Evolutionary conservation across 2,329 filamentous ascomycete species (phyloP).

Genomic region (Purpureocillium takamizusanense): DNA sequence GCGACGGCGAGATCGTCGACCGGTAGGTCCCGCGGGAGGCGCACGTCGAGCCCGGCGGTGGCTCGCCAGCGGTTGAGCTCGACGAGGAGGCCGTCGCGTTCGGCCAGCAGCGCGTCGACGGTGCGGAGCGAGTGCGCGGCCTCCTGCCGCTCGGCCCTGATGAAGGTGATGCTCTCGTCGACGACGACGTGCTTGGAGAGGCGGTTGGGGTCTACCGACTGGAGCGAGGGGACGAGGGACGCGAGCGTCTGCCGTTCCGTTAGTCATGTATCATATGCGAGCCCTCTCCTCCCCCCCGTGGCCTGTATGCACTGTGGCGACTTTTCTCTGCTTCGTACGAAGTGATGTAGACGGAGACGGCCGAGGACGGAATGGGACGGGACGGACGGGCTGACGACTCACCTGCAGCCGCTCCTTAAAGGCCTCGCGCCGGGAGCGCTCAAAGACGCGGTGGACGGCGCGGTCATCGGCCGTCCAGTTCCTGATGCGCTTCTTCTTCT

Average conservation of each 20-base stretch:
- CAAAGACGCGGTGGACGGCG: constrained; percentile 29
- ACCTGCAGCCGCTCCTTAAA: constrained; percentile 29
- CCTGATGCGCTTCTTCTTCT: constrained; percentile 23
- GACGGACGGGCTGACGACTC: constrained; percentile 6
- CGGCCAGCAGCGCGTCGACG: constrained; percentile 11
- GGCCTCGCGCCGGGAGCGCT: constrained; percentile 29
- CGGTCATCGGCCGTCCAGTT: constrained; percentile 31
- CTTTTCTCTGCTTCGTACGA: too few relatives aligned
- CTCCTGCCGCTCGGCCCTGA: constrained; percentile 13
- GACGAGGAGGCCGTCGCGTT: constrained; percentile 18
- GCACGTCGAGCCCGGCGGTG: constrained; percentile 4
- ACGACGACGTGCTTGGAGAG: constrained; percentile 30
- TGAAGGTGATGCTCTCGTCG: constrained; percentile 23
- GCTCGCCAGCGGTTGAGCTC: constrained; percentile 17
- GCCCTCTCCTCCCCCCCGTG: too few relatives aligned
- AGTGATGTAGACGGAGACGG: too few relatives aligned
- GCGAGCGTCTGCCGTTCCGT: constrained; percentile 21
- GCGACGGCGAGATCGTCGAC: too few relatives aligned
- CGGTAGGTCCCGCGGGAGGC: neutral
- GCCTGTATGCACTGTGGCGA: too few relatives aligned
- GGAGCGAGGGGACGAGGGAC: constrained; percentile 21
- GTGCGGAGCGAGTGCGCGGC: constrained; percentile 9
- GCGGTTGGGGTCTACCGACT: constrained; percentile 22
- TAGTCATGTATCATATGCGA: too few relatives aligned
- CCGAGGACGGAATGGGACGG: too few relatives aligned